Percentiles rank a stretch among this genome's conserved stretches.
Conservation (phyloP, 495 filamentous ascomycete species). For the Xylaria bambusicola region DNA sequence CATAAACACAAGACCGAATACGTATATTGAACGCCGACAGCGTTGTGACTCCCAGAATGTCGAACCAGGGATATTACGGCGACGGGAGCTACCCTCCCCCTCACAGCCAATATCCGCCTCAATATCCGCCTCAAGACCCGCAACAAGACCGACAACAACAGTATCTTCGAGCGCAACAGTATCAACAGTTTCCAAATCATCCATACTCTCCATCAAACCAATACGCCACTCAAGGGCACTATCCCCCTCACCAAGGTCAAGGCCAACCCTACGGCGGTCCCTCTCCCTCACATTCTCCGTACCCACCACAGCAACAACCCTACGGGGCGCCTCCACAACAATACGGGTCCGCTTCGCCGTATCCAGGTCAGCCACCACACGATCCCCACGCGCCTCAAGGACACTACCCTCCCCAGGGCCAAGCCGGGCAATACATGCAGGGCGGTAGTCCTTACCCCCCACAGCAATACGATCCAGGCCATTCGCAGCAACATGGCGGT, state of each 20-base stretch:
- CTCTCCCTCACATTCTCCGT: conserved; percentile 26
- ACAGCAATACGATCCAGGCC: conserved; percentile 22
- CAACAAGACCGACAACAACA: conserved; percentile 29
- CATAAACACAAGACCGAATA: too few species aligned
- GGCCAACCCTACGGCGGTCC: conserved; percentile 23
- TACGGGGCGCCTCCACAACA: conserved; percentile 28
- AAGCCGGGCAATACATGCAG: conserved; percentile 26
- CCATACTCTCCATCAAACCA: conserved; percentile 22
- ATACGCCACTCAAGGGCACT: conserved; percentile 5
- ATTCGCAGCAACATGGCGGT: conserved; percentile 19
- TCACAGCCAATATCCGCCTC: conserved; percentile 26
- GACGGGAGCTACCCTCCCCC: conserved; percentile 21
- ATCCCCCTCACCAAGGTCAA: conserved; percentile 18
- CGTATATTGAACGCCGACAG: too few species aligned
- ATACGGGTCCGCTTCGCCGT: conserved; percentile 23
- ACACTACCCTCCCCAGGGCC: conserved; percentile 31
- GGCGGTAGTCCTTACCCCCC: conserved; percentile 21
- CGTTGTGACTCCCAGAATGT: conserved; percentile 19
- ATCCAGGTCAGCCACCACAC: conserved; percentile 25
- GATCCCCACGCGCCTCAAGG: conserved; percentile 25
- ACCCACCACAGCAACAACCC: conserved; percentile 12
- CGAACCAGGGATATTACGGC: conserved; percentile 30
- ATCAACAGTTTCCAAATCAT: too few species aligned
- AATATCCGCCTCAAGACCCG: too few species aligned
- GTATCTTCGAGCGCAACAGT: conserved; percentile 21